Conservation (phyloP, 108 stramenopile genomes). For the Pseudonitzschia delicatissima region DNA sequence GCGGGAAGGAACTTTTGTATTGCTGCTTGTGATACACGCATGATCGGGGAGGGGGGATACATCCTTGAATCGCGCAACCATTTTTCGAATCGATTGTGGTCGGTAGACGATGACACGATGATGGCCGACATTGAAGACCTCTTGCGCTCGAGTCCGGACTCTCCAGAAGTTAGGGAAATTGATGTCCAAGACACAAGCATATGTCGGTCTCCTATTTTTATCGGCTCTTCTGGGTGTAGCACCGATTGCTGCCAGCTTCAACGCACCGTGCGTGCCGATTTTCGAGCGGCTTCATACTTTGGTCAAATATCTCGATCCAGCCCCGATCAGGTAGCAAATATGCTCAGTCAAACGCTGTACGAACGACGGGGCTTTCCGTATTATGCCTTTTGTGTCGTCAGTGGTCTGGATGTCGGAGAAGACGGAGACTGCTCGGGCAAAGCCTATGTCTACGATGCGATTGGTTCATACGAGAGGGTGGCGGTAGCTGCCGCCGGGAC, state of each 20-base stretch:
- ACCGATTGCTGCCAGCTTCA: conserved; percentile 78
- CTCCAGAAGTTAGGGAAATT: background rate
- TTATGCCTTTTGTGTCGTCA: conserved; percentile 82
- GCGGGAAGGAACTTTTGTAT: conserved; percentile 69
- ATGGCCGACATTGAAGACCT: conserved; percentile 8
- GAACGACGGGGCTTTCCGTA: conserved; percentile 72
- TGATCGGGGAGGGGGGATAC: conserved; percentile 70
- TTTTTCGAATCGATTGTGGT: conserved; percentile 65
- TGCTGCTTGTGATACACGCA: conserved; percentile 69
- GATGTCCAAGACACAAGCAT: conserved; percentile 2
- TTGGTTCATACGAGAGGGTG: conserved; percentile 81
- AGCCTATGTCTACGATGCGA: conserved; percentile 85
- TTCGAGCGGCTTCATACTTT: conserved; percentile 39
- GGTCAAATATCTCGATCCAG: conserved; percentile 9
- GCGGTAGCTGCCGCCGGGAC: conserved; percentile 78
- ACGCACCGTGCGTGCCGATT: conserved; percentile 50
- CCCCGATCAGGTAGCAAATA: conserved; percentile 51
- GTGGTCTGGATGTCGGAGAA: conserved; percentile 38
- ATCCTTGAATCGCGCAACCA: conserved; percentile 59
- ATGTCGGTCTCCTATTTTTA: conserved; percentile 37
- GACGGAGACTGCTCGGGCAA: background rate
- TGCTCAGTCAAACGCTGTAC: conserved; percentile 71
- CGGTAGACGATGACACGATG: conserved; percentile 21
- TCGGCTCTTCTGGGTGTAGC: conserved; percentile 75
- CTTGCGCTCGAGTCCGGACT: conserved; percentile 10